These are phyloP conservation scores for Aurantiochytrium sp. DNA, from an alignment of 108 stramenopile genomes.

Conservation along the genomic window DNA sequence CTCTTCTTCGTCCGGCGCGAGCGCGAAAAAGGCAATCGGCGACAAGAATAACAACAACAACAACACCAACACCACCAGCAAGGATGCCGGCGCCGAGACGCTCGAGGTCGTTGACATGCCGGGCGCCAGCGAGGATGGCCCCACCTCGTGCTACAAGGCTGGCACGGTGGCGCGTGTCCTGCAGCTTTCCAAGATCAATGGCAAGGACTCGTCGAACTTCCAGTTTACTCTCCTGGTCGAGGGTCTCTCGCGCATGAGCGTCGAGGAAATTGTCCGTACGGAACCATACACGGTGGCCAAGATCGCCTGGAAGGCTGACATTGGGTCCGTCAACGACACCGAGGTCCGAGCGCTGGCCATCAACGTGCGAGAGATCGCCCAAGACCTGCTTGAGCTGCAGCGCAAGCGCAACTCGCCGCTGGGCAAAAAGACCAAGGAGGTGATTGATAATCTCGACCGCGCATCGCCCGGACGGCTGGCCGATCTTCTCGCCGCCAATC, in stretches of 20 bases:
- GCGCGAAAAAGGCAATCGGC: too few relatives aligned
- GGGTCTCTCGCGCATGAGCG: neutral
- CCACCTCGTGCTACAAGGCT: neutral
- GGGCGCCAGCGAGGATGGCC: neutral
- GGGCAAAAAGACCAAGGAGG: slow-evolving; percentile 74
- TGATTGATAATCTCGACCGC: slow-evolving; percentile 70
- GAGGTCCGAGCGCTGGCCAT: neutral
- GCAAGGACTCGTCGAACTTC: neutral
- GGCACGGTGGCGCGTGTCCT: slow-evolving; percentile 6
- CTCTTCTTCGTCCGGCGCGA: neutral
- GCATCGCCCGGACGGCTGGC: slow-evolving; percentile 82
- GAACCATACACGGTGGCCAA: neutral
- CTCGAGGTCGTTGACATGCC: neutral
- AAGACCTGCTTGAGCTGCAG: slow-evolving; percentile 82
- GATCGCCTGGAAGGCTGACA: neutral
- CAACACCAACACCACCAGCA: too few relatives aligned
- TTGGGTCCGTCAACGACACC: neutral
- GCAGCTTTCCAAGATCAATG: neutral
- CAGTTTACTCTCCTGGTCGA: neutral
- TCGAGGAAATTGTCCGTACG: neutral
- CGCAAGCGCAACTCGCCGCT: slow-evolving; percentile 77
- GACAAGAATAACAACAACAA: too few relatives aligned
- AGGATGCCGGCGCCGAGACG: neutral
- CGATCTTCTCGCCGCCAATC: slow-evolving; percentile 78
- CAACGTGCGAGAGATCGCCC: slow-evolving; percentile 58